phyloP scores from a whole-genome alignment of 768 basidiomycete genomes.

The Harrya chromipes region DNA sequence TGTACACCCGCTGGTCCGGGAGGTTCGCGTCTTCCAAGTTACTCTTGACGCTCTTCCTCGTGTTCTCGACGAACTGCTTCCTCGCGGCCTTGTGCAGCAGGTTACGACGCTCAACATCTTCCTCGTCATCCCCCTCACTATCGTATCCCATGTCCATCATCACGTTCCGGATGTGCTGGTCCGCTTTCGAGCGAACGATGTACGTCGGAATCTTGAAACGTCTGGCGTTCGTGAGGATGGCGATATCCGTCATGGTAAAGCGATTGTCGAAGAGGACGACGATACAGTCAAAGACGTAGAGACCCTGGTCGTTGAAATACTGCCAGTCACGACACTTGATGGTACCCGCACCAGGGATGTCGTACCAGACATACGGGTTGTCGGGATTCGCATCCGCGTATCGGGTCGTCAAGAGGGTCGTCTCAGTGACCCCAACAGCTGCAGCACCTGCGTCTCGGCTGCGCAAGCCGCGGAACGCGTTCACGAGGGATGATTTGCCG shows the following conservation, averaged over 20 bases:
- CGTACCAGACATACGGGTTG: slow-evolving; percentile 22
- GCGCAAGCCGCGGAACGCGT: slow-evolving; percentile 33
- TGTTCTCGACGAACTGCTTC: slow-evolving; percentile 14
- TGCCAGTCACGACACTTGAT: slow-evolving; percentile 19
- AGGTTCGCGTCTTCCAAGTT: slow-evolving; percentile 24
- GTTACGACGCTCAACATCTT: slow-evolving; percentile 9
- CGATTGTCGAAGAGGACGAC: slow-evolving; percentile 21
- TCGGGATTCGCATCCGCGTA: slow-evolving; percentile 14
- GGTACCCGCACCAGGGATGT: slow-evolving; percentile 22
- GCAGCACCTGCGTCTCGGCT: slow-evolving; percentile 15
- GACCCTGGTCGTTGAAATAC: slow-evolving; percentile 22
- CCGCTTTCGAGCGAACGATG: slow-evolving; percentile 22
- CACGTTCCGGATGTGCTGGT: slow-evolving; percentile 20
- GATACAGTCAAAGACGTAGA: slow-evolving; percentile 25
- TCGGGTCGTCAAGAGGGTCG: slow-evolving; percentile 12
- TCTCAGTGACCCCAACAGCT: slow-evolving; percentile 19
- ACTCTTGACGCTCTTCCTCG: slow-evolving; percentile 13
- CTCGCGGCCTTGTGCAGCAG: slow-evolving; percentile 10
- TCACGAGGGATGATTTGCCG: slow-evolving; percentile 39
- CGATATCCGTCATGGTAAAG: slow-evolving; percentile 21
- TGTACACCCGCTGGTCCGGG: slow-evolving; percentile 26
- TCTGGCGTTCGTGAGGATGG: slow-evolving; percentile 16
- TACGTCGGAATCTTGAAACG: slow-evolving; percentile 20
- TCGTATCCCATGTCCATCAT: slow-evolving; percentile 21
- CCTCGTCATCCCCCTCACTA: slow-evolving; percentile 15